phyloP scores from a whole-genome alignment of 1,284 basidiomycete species.

The Naganishia albida region DNA sequence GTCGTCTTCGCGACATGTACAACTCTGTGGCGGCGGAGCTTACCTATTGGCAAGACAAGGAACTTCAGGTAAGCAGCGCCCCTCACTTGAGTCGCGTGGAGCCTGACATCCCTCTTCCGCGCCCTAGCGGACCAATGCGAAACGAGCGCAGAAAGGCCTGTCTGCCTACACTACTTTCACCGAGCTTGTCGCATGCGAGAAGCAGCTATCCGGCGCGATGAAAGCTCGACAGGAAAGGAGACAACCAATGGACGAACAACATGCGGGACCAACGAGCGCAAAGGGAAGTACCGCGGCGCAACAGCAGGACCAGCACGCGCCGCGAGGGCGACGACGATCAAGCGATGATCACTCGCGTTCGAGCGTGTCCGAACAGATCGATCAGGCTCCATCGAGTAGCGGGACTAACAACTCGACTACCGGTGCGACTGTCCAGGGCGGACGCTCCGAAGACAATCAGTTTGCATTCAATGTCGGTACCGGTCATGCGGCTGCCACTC shows the following conservation, averaged over 20 bases:
- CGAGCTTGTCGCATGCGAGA: slow-evolving; percentile 3
- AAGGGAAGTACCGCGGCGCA: background rate
- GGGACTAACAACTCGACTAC: background rate
- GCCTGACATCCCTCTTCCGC: background rate
- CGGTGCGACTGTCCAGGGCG: background rate
- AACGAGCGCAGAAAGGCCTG: slow-evolving; percentile 1
- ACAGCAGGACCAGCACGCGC: background rate
- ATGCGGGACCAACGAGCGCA: background rate
- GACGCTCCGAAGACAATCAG: background rate
- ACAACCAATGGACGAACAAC: background rate
- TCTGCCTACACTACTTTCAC: background rate
- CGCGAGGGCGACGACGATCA: background rate
- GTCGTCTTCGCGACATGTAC: background rate
- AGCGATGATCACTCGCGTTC: slow-evolving; percentile 10
- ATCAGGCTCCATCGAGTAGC: background rate
- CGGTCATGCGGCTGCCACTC: background rate
- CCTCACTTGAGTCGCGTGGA: background rate
- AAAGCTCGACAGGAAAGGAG: background rate
- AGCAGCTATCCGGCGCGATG: background rate
- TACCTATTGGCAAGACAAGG: slow-evolving; percentile 4
- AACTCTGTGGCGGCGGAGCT: background rate
- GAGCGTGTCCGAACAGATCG: slow-evolving; percentile 3
- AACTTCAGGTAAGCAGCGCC: background rate
- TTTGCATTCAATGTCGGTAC: background rate
- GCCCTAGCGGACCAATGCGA: slow-evolving; percentile 6